Evolutionary conservation across 148 eudicot genomes (phyloP), one percentile per base, ranked within the genome.

Genomic region (Hydrangea macrophylla): DNA sequence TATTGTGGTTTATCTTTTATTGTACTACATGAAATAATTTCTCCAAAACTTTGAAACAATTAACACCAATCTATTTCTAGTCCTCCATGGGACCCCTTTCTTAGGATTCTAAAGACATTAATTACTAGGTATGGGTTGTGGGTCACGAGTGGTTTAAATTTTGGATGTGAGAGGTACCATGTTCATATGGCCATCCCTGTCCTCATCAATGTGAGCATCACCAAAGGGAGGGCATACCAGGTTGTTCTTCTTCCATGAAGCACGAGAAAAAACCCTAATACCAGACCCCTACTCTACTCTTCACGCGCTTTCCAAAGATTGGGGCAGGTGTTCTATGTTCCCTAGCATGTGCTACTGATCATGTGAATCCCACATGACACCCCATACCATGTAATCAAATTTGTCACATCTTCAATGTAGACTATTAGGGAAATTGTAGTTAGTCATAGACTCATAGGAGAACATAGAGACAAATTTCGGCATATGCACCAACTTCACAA

Each of bases 281-380:
- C 66, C 71, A 51, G 39, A 45, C 72, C 65, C 25, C n/a, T n/a
- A n/a, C n/a, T n/a, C n/a, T n/a, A n/a, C n/a, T n/a, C 17, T 61
- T 68, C 50, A 39, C 50, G 37, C 58, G 51, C 64, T 59, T 55
- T 58, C 70, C 37, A 25, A 18, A 51, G 57, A 55, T 64, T 67
- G 58, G n/a, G 58, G 71, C 85, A 78, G 79, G 77, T 75, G 81
- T 65, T 78, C 55, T 79, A 65, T 74, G 80, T 75, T 81, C 79
- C 74, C 65, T 65, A 26, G 62, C 84, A 80, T 78, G 85, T 82
- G 85, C 73, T 64, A 32, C 32, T 33, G 50, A 50, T 73, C 88
- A 81, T 79, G 88, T 84, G 83, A 81, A 73, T 74, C 79, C 85
- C 88, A 84, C 81, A 65, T 81, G 83, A 76, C 39, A 60, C 64